These are phyloP conservation scores for Chimonanthus salicifolius DNA, from an alignment of 164 flowering plant species.

Conservation along the genomic window DNA sequence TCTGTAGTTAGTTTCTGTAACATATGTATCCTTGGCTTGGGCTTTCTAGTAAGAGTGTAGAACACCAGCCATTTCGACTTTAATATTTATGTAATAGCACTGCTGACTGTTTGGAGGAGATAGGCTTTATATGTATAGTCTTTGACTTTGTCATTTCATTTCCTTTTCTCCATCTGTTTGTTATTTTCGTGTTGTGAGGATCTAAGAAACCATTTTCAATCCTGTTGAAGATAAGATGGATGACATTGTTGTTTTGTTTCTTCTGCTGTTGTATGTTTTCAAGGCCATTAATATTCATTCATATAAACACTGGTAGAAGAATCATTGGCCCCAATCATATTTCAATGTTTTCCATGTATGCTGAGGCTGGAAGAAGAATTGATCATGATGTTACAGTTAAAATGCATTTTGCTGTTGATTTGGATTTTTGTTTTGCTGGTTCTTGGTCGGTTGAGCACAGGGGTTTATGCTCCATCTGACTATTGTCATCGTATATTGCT, in stretches of 20 bases:
- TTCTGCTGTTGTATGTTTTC: too few relatives aligned
- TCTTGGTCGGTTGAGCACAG: too few relatives aligned
- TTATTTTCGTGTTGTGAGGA: background rate
- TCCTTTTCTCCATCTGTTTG: background rate
- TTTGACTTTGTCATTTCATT: background rate
- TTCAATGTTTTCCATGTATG: background rate
- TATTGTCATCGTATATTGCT: too few relatives aligned
- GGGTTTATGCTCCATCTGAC: too few relatives aligned
- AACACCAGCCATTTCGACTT: background rate
- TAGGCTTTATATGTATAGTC: background rate
- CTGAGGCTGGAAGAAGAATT: background rate
- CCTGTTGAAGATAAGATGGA: background rate
- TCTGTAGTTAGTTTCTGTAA: slow-evolving; percentile 26
- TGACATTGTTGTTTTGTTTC: background rate
- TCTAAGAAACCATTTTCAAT: background rate
- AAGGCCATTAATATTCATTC: background rate
- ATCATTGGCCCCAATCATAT: background rate
- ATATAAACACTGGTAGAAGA: background rate
- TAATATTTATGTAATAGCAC: background rate
- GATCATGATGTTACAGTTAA: background rate
- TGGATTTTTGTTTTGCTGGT: too few relatives aligned
- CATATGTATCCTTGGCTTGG: slow-evolving; percentile 33
- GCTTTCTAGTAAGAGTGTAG: background rate
- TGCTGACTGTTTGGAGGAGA: background rate
- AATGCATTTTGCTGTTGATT: background rate